These are phyloP conservation scores for Paulownia fortunei DNA, from an alignment of 257 asterid species.

Conservation along the genomic window DNA sequence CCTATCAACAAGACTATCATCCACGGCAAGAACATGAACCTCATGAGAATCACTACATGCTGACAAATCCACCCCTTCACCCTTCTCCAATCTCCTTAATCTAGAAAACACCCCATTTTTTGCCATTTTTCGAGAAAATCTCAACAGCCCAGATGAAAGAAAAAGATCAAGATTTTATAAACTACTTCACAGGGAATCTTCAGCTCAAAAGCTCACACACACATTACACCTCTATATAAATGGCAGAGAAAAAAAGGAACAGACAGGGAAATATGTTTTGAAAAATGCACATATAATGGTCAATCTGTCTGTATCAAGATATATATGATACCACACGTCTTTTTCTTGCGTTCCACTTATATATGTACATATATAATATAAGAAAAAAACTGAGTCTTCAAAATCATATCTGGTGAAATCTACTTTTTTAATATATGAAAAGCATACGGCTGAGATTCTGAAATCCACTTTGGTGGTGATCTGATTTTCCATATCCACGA, in stretches of 20 bases:
- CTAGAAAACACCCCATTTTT: constrained; percentile 61
- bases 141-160: constrained; percentile 38
- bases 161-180: neutral
- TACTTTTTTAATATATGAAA: constrained; percentile 49
- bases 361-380: constrained; percentile 1
- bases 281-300: constrained; percentile 42
- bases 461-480: constrained; percentile 63
- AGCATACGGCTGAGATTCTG: constrained; percentile 62
- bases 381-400: constrained; percentile 41
- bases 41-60: constrained; percentile 42
- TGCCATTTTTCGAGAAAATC: constrained; percentile 44
- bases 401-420: constrained; percentile 70
- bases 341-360: constrained; percentile 41
- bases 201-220: constrained; percentile 12
- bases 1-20: constrained; percentile 70
- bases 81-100: constrained; percentile 48
- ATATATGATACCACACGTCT: constrained; percentile 43
- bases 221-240: constrained; percentile 10
- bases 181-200: constrained; percentile 15
- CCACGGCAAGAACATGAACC: constrained; percentile 77
- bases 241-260: constrained; percentile 22
- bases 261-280: constrained; percentile 19
- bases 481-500: constrained; percentile 50
- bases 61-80: constrained; percentile 36
- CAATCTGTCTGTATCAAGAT: constrained; percentile 49